Conservation (phyloP, 176 grass and related monocot species). For the Avena atlantica region DNA sequence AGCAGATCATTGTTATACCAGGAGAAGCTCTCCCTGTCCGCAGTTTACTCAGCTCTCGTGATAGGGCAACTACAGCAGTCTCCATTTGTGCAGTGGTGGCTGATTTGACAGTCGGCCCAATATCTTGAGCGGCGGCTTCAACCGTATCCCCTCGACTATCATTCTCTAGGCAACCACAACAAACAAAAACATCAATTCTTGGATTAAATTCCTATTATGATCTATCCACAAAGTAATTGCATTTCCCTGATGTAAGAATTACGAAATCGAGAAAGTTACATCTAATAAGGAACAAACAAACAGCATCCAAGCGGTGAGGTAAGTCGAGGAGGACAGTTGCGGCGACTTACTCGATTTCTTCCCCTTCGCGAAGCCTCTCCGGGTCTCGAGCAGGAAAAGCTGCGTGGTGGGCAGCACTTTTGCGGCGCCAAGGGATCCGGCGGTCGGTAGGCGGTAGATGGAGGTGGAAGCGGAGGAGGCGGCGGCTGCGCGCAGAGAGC, state of each 20-base stretch:
- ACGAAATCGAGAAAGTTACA: background rate
- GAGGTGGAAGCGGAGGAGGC: conserved; percentile 34
- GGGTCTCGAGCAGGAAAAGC: conserved; percentile 43
- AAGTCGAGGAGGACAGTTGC: background rate
- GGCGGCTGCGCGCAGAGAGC: conserved; percentile 48
- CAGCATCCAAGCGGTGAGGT: background rate
- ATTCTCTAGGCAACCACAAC: conserved; percentile 56
- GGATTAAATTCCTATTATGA: background rate
- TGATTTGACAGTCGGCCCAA: conserved; percentile 77
- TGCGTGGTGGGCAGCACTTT: conserved; percentile 7
- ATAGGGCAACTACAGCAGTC: conserved; percentile 69
- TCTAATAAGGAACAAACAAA: background rate
- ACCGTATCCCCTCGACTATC: conserved; percentile 75
- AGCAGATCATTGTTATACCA: conserved; percentile 52
- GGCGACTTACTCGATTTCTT: conserved; percentile 70
- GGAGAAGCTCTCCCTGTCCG: conserved; percentile 83
- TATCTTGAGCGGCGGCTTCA: conserved; percentile 61
- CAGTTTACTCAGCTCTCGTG: conserved; percentile 86
- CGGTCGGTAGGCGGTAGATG: conserved; percentile 44
- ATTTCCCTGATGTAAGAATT: background rate
- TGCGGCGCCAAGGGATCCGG: conserved; percentile 34
- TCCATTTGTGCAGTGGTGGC: conserved; percentile 76
- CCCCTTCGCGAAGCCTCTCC: conserved; percentile 78
- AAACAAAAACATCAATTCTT: conserved; percentile 33
- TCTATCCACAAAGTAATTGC: background rate